phyloP scores from a whole-genome alignment of 2,329 filamentous ascomycete species.

The Claviceps cyperi region DNA sequence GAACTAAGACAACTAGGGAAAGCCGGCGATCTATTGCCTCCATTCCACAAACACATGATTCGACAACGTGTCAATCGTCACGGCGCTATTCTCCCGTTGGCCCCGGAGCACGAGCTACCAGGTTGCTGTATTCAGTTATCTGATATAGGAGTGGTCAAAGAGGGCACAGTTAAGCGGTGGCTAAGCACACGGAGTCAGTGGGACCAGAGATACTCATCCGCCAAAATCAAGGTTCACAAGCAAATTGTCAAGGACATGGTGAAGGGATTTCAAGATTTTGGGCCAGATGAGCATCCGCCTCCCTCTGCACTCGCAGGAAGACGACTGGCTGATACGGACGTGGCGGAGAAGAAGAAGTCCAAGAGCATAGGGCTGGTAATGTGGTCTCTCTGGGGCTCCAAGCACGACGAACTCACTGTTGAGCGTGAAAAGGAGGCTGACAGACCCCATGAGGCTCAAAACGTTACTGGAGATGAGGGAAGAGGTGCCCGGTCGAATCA shows the following conservation, averaged over 20 bases:
- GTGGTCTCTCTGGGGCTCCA: constrained; percentile 81
- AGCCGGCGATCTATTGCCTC: constrained; percentile 69
- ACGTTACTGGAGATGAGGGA: constrained; percentile 26
- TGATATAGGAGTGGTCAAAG: constrained; percentile 67
- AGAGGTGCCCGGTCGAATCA: constrained; percentile 26
- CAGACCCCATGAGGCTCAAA: constrained; percentile 16
- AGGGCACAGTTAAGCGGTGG: constrained; percentile 71
- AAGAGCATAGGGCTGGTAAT: constrained; percentile 65
- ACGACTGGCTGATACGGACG: constrained; percentile 32
- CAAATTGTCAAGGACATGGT: constrained; percentile 58
- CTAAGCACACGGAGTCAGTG: constrained; percentile 56
- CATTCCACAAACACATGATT: constrained; percentile 79
- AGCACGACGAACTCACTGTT: constrained; percentile 68
- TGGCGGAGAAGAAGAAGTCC: constrained; percentile 34
- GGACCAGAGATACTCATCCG: constrained; percentile 56
- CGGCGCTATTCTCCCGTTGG: constrained; percentile 57
- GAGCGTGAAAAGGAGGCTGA: constrained; percentile 40
- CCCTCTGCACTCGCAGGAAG: constrained; percentile 70
- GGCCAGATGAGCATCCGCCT: constrained; percentile 61
- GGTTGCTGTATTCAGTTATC: constrained; percentile 47
- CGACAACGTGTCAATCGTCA: constrained; percentile 72
- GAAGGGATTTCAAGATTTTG: constrained; percentile 56
- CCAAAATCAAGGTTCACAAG: constrained; percentile 59
- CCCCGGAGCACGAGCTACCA: constrained; percentile 47
- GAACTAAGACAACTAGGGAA: constrained; percentile 48